phyloP scores from a whole-genome alignment of 768 basidiomycete species.

The Infundibulicybe gibba region DNA sequence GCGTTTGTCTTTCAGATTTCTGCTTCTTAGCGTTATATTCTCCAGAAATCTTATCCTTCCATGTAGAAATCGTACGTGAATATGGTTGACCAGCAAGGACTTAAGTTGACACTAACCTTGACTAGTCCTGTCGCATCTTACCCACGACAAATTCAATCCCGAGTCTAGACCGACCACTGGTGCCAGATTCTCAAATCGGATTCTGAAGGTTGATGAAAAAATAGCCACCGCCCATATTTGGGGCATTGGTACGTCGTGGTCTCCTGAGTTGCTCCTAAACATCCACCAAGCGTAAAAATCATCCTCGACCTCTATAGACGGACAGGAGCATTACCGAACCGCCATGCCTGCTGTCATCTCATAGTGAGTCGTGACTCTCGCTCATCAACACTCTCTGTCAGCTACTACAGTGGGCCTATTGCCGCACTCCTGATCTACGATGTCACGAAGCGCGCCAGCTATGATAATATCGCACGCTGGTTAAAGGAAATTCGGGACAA shows the following conservation, averaged over 20 bases:
- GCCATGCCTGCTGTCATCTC: constrained; percentile 63
- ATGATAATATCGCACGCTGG: constrained; percentile 92
- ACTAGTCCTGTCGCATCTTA: constrained; percentile 98
- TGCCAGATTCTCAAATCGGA: constrained; percentile 96
- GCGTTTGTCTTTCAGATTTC: constrained; percentile 41
- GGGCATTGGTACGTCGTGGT: constrained; percentile 79
- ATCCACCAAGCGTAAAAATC: constrained; percentile 4
- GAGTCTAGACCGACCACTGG: constrained; percentile 99
- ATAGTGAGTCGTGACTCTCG: background rate
- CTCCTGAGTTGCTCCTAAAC: constrained; percentile 11
- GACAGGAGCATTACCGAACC: constrained; percentile 95
- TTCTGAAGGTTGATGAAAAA: constrained; percentile 94
- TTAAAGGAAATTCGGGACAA: constrained; percentile 95
- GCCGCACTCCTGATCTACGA: constrained; percentile 93
- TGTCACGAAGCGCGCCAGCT: constrained; percentile 92
- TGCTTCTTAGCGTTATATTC: background rate
- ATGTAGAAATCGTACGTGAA: background rate
- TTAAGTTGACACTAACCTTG: background rate
- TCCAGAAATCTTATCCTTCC: background rate
- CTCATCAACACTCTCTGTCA: constrained; percentile 25
- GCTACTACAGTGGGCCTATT: constrained; percentile 96
- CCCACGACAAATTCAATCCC: constrained; percentile 98
- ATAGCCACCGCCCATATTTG: constrained; percentile 98
- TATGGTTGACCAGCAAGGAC: no score
- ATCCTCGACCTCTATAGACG: constrained; percentile 62